These are phyloP conservation scores for Marasmius fiardii DNA, from an alignment of 1,284 basidiomycete genomes.

Conservation along the genomic window DNA sequence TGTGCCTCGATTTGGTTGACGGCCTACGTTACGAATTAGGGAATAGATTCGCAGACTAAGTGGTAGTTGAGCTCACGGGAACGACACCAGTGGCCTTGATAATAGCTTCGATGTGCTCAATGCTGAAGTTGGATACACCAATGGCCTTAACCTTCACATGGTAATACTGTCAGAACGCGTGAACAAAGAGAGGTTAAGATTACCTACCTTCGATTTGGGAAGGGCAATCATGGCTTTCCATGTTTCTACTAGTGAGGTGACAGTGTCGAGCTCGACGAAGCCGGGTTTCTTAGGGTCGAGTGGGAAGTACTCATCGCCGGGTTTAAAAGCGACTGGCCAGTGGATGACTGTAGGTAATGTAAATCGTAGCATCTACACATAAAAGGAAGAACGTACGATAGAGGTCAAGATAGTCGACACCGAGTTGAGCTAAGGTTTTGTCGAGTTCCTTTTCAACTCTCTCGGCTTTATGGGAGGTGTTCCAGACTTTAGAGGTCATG, in stretches of 20 bases:
- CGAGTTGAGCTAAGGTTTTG: conserved; percentile 69
- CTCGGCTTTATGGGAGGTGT: conserved; percentile 59
- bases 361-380: not conserved
- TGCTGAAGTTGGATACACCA: conserved; percentile 83
- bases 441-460: conserved; percentile 73
- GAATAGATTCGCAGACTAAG: not conserved
- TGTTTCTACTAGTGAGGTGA: conserved; percentile 70
- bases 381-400: conserved; percentile 47
- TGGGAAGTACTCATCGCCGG: conserved; percentile 60
- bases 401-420: conserved; percentile 75
- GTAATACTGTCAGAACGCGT: conserved; percentile 32
- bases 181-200: not conserved
- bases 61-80: conserved; percentile 39
- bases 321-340: conserved; percentile 81
- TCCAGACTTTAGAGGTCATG: conserved; percentile 85
- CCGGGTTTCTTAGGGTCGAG: conserved; percentile 40
- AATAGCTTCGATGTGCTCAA: conserved; percentile 65
- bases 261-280: conserved; percentile 54
- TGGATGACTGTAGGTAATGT: conserved; percentile 59
- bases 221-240: conserved; percentile 78
- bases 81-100: conserved; percentile 73
- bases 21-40: conserved; percentile 31
- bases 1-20: conserved; percentile 87
- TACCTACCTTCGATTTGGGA: conserved; percentile 39
- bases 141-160: conserved; percentile 35